These are phyloP conservation scores for Dictyostelium purpureum DNA, from an alignment of 78 protist species.

Conservation along the genomic window DNA sequence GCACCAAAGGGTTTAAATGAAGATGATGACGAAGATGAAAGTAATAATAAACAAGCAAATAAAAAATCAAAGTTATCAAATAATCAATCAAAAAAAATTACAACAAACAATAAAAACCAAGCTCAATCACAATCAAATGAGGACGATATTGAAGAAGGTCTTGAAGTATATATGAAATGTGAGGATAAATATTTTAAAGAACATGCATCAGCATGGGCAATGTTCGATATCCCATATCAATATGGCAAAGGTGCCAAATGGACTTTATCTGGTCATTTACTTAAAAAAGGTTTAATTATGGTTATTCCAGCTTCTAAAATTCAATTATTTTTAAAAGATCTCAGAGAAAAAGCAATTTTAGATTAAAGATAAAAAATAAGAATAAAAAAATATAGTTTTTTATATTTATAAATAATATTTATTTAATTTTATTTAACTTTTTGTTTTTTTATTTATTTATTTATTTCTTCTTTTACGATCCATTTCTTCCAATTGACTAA, in stretches of 20 bases:
- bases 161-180: background rate
- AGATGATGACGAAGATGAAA: background rate
- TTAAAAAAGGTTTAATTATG: constrained; percentile 61
- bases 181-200: constrained; percentile 54
- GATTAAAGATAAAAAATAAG: background rate
- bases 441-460: background rate
- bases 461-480: constrained; percentile 51
- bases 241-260: constrained; percentile 53
- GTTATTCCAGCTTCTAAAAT: constrained; percentile 27
- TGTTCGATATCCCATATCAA: constrained; percentile 51
- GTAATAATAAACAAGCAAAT: background rate
- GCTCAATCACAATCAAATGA: background rate
- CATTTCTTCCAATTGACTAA: constrained; percentile 49
- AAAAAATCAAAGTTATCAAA: constrained; percentile 17
- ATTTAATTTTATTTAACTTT: background rate
- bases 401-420: background rate
- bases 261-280: constrained; percentile 26
- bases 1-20: background rate
- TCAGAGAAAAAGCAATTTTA: constrained; percentile 38
- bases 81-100: background rate
- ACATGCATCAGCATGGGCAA: constrained; percentile 30
- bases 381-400: background rate
- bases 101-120: background rate
- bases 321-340: constrained; percentile 9
- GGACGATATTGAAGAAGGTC: constrained; percentile 18